These are phyloP conservation scores for Psidium friedrichsthalianum DNA, from an alignment of 345 rosid species.

Conservation along the genomic window DNA sequence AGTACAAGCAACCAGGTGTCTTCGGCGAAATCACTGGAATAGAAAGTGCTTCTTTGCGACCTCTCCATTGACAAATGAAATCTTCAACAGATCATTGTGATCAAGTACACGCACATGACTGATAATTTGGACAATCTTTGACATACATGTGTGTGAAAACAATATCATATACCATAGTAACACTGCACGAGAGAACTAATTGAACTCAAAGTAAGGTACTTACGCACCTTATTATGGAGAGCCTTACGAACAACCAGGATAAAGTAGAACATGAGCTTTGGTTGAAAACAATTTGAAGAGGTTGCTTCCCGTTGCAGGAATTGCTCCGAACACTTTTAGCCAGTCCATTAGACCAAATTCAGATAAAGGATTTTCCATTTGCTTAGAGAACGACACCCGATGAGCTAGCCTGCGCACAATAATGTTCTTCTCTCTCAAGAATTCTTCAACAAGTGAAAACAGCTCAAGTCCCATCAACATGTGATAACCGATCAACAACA, in stretches of 20 bases:
- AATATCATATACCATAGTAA: background rate
- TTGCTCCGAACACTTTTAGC: slow-evolving; percentile 55
- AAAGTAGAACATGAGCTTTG: slow-evolving; percentile 60
- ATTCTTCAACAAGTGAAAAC: slow-evolving; percentile 37
- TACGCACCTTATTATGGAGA: slow-evolving; percentile 50
- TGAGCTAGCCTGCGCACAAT: slow-evolving; percentile 57
- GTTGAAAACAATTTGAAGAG: slow-evolving; percentile 54
- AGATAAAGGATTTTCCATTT: background rate
- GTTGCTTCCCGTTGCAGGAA: slow-evolving; percentile 30
- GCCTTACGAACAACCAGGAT: slow-evolving; percentile 82
- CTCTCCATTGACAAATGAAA: slow-evolving; percentile 8
- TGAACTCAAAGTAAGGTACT: background rate
- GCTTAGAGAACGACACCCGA: slow-evolving; percentile 29
- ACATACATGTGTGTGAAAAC: no score
- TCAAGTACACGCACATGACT: no score
- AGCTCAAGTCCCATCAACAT: slow-evolving; percentile 70
- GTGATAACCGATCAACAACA: slow-evolving; percentile 69
- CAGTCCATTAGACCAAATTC: slow-evolving; percentile 33
- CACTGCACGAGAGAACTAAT: background rate
- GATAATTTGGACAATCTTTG: no score
- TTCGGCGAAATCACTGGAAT: slow-evolving; percentile 51
- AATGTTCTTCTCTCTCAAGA: slow-evolving; percentile 52
- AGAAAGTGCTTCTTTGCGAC: slow-evolving; percentile 29
- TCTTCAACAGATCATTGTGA: no score
- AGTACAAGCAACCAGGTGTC: slow-evolving; percentile 56